Evolutionary conservation across 306 rosid genomes (phyloP).

Genomic region (Citrullus amarus): DNA sequence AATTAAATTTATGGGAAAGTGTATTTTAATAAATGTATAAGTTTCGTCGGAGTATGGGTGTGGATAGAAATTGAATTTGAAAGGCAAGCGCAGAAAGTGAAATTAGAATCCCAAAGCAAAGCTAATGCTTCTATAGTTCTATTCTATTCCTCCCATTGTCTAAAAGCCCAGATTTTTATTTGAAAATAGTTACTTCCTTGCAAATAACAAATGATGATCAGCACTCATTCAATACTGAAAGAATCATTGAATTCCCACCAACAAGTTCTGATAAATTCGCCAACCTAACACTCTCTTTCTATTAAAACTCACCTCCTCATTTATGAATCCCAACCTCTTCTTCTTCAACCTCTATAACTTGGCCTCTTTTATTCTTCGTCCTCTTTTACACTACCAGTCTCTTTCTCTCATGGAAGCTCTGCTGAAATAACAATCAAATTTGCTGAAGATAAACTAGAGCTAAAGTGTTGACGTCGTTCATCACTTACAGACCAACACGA

Average conservation of each 20-base stretch:
- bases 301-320: constrained; percentile 24
- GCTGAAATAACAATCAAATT: constrained; percentile 2
- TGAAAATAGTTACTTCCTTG: background rate
- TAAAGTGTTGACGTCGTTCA: constrained; percentile 18
- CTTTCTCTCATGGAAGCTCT: background rate
- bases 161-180: constrained; percentile 5
- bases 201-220: constrained; percentile 5
- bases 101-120: background rate
- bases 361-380: background rate
- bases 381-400: background rate
- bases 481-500: background rate
- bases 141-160: background rate
- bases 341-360: background rate
- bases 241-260: constrained; percentile 70
- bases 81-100: background rate
- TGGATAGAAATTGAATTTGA: background rate
- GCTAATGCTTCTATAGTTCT: background rate
- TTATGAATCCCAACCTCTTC: constrained; percentile 32
- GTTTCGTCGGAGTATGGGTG: background rate
- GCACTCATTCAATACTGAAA: constrained; percentile 11
- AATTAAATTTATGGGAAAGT: background rate
- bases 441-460: constrained; percentile 17
- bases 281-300: constrained; percentile 25
- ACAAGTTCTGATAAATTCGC: constrained; percentile 38
- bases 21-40: background rate